Percentiles rank a stretch among this genome's conserved stretches.
Evolutionary conservation across 169 alveolate genomes (phyloP).

Genomic region (Plasmodium cynomolgi): DNA sequence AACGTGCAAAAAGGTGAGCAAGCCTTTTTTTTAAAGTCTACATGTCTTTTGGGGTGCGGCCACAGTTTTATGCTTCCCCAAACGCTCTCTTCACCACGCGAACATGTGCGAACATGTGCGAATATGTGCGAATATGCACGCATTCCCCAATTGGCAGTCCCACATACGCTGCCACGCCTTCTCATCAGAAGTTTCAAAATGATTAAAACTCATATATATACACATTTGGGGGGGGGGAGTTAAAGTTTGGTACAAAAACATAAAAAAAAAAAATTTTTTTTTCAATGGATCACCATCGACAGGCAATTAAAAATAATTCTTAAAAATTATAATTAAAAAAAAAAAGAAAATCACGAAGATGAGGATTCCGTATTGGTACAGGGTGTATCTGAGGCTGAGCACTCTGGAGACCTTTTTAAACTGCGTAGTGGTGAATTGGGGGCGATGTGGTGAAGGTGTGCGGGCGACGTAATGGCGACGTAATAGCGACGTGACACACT

Average conservation of each 20-base stretch:
- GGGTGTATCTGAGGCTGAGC: slow-evolving; percentile 54
- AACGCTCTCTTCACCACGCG: not conserved
- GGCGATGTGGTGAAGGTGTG: not conserved
- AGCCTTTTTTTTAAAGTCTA: not conserved
- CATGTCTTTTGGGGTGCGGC: not conserved
- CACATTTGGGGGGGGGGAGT: not conserved
- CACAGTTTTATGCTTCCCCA: not conserved
- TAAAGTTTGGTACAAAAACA: slow-evolving; percentile 16
- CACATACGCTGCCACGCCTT: not conserved
- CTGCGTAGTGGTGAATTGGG: slow-evolving; percentile 7
- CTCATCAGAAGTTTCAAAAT: not conserved
- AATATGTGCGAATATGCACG: not conserved
- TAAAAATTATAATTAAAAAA: slow-evolving; percentile 67
- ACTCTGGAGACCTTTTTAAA: slow-evolving; percentile 74
- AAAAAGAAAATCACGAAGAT: slow-evolving; percentile 37
- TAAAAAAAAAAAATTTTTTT: slow-evolving; percentile 17
- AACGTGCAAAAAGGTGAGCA: not conserved
- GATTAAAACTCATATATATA: not conserved
- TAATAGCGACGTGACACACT: not conserved
- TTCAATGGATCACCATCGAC: slow-evolving; percentile 1
- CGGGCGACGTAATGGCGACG: not conserved
- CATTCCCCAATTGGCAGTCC: not conserved
- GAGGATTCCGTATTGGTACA: slow-evolving; percentile 72
- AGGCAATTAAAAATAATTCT: slow-evolving; percentile 59
- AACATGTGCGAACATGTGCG: not conserved